A percentile compares a stretch with the other conserved stretches of the same genome.
phyloP scores from a whole-genome alignment of 2,329 filamentous ascomycete genomes.

The Davidsoniella neocaledoniae region DNA sequence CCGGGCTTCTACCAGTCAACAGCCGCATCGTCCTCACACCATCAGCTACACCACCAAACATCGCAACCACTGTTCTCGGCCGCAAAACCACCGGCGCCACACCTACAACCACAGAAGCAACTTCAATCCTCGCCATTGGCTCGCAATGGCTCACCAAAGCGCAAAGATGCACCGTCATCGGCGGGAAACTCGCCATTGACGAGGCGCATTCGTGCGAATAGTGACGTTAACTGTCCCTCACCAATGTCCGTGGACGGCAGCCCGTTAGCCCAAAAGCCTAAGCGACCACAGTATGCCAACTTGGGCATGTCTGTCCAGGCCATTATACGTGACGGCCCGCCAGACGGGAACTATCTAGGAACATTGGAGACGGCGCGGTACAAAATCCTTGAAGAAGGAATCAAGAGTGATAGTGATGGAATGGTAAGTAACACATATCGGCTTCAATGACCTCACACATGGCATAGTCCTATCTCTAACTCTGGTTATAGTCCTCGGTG shows the following conservation, averaged over 20 bases:
- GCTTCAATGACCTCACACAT: not conserved
- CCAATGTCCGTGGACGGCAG: not conserved
- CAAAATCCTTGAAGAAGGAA: conserved; percentile 58
- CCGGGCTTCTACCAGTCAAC: conserved; percentile 1
- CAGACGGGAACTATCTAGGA: conserved; percentile 47
- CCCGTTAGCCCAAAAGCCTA: not conserved
- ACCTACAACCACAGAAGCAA: conserved; percentile 1
- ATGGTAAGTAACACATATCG: conserved; percentile 38
- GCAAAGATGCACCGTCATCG: conserved; percentile 18
- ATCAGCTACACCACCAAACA: conserved; percentile 8
- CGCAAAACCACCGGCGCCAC: not conserved
- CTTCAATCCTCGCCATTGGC: conserved; percentile 14
- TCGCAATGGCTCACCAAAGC: conserved; percentile 19
- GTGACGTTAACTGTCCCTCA: conserved; percentile 39
- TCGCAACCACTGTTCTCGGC: conserved; percentile 4
- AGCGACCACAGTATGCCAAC: conserved; percentile 31
- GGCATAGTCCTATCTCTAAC: not conserved
- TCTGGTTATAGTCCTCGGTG: conserved; percentile 52
- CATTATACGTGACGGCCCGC: conserved; percentile 65
- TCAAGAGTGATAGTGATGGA: conserved; percentile 63
- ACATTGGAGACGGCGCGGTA: conserved; percentile 55
- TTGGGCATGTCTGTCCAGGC: conserved; percentile 50
- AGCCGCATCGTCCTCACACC: conserved; percentile 3
- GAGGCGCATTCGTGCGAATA: conserved; percentile 49
- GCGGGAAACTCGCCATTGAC: conserved; percentile 25